phyloP scores from a whole-genome alignment of 129 eudicot genomes.

The Dittrichia graveolens region DNA sequence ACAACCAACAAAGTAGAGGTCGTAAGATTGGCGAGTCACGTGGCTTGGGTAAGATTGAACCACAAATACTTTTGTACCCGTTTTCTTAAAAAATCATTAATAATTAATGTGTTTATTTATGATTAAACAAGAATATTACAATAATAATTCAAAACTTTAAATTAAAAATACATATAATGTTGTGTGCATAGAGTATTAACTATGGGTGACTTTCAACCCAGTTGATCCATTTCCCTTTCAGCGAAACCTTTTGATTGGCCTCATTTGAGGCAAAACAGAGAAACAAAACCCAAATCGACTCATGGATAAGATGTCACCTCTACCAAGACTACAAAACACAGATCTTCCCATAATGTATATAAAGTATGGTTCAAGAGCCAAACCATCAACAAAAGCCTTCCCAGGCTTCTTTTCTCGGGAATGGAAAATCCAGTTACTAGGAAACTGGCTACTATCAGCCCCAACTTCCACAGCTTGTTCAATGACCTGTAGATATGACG shows the following conservation, averaged over 20 bases:
- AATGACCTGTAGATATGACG: constrained; percentile 74
- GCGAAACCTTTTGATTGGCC: background rate
- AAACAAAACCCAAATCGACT: background rate
- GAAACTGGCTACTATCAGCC: constrained; percentile 92
- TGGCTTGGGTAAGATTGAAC: background rate
- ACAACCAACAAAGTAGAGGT: background rate
- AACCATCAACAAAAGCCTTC: constrained; percentile 92
- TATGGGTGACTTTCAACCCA: background rate
- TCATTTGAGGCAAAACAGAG: background rate
- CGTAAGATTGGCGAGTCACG: background rate
- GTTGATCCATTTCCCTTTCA: background rate
- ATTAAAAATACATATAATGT: background rate
- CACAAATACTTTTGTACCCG: background rate
- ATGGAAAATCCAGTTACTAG: constrained; percentile 95
- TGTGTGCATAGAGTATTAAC: background rate
- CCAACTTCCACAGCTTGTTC: constrained; percentile 88
- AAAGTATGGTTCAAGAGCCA: constrained; percentile 47
- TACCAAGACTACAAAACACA: background rate
- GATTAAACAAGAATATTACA: background rate
- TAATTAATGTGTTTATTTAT: background rate
- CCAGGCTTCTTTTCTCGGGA: constrained; percentile 96
- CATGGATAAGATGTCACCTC: background rate
- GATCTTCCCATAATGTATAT: background rate
- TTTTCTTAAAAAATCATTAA: background rate
- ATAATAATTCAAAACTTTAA: background rate